Conservation (phyloP, 129 eudicot genomes). For the Chrysanthemum seticuspe region DNA sequence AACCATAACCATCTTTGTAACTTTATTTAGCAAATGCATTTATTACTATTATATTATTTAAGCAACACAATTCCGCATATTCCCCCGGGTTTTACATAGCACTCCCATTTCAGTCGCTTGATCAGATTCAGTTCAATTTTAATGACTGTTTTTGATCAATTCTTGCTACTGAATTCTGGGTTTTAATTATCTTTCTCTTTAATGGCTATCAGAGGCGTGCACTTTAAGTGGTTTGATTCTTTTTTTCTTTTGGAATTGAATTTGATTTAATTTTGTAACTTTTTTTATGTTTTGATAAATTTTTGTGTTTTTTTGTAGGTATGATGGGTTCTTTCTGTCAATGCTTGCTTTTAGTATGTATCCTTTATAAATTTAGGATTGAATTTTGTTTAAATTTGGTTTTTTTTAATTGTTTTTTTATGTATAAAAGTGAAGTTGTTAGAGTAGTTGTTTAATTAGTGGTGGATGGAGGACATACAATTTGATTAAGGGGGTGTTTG, state of each 20-base stretch:
- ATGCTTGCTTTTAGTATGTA: slow-evolving; percentile 95
- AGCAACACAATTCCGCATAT: slow-evolving; percentile 16
- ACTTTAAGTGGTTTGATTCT: slow-evolving; percentile 64
- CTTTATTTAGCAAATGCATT: no score
- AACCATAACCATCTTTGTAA: no score
- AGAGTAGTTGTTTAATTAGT: background rate
- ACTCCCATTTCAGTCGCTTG: slow-evolving; percentile 30
- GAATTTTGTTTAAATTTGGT: background rate
- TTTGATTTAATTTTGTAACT: slow-evolving; percentile 9
- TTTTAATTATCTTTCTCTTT: slow-evolving; percentile 16
- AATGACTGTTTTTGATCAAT: slow-evolving; percentile 23
- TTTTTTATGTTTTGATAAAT: background rate
- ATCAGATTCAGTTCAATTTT: slow-evolving; percentile 25
- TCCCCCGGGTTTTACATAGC: slow-evolving; percentile 28
- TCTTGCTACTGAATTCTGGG: slow-evolving; percentile 30
- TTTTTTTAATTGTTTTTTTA: background rate
- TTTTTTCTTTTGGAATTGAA: slow-evolving; percentile 1
- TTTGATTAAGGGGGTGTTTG: background rate
- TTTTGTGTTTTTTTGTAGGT: slow-evolving; percentile 43
- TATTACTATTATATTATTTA: no score
- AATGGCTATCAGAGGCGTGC: slow-evolving; percentile 71
- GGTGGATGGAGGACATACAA: background rate
- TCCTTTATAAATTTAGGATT: slow-evolving; percentile 40
- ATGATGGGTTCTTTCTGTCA: slow-evolving; percentile 93
- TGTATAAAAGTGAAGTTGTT: background rate